Percentiles rank a stretch among this genome's conserved stretches.
Evolutionary conservation across 2,329 filamentous ascomycete genomes (phyloP).

Genomic region (Dendrostoma leiphaemia): DNA sequence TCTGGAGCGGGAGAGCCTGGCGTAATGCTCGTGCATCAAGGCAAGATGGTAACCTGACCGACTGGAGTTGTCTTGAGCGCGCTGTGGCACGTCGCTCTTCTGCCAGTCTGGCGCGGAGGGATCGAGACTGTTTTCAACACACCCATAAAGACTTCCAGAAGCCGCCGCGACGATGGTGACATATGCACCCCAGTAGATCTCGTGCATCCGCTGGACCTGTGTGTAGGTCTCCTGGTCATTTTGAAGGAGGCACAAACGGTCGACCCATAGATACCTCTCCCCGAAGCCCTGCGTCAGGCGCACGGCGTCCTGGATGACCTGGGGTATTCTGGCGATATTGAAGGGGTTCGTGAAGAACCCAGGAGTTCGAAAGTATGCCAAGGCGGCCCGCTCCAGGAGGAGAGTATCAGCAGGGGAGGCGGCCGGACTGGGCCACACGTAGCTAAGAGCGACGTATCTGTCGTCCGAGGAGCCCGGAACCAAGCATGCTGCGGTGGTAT

Average conservation of each 20-base stretch:
- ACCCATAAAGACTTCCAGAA: neutral
- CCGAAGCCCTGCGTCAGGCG: neutral
- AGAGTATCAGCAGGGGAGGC: too few relatives aligned
- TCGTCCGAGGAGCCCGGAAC: neutral
- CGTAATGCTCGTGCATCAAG: neutral
- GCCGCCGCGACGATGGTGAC: neutral
- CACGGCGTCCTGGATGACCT: neutral
- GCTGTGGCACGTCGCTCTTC: too few relatives aligned
- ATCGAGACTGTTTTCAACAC: neutral
- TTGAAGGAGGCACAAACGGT: neutral
- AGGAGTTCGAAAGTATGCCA: neutral
- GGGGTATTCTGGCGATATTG: neutral
- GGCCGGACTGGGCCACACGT: neutral
- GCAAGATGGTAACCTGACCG: too few relatives aligned
- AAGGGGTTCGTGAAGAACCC: neutral
- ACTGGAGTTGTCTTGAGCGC: too few relatives aligned
- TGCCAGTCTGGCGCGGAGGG: too few relatives aligned
- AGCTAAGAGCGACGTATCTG: conserved; percentile 3
- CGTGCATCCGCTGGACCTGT: neutral
- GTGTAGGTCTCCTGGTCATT: neutral
- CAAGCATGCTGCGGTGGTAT: neutral
- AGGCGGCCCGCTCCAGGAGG: neutral
- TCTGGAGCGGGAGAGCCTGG: neutral
- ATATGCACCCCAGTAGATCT: neutral
- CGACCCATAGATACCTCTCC: neutral